Percentiles rank a stretch among this genome's conserved stretches.
phyloP scores from a whole-genome alignment of 1,139 yeast species.

The Suhomyces bokatorum region DNA sequence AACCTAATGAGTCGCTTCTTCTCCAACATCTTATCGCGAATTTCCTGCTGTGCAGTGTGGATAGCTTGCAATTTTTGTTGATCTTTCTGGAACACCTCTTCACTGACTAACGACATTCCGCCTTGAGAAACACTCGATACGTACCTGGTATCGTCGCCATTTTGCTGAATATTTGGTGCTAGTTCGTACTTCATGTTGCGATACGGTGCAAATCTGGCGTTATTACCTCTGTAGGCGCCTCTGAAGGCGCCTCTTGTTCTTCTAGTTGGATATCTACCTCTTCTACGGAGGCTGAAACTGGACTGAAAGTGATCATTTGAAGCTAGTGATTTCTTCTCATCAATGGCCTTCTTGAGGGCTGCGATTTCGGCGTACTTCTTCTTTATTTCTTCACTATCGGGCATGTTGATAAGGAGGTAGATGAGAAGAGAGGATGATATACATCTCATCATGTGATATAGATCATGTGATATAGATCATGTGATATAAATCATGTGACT shows the following conservation, averaged over 20 bases:
- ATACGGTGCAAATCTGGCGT: slow-evolving; percentile 9
- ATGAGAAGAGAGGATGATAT: too few relatives aligned
- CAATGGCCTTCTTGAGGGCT: slow-evolving; percentile 30
- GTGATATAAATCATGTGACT: too few relatives aligned
- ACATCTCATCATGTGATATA: not conserved
- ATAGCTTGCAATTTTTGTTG: slow-evolving; percentile 17
- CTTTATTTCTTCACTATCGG: slow-evolving; percentile 22
- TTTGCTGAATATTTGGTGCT: not conserved
- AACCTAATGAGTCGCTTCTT: slow-evolving; percentile 14
- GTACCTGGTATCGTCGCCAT: slow-evolving; percentile 14
- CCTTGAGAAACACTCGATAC: slow-evolving; percentile 29
- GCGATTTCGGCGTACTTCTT: slow-evolving; percentile 38
- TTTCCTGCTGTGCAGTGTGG: slow-evolving; percentile 17
- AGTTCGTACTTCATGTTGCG: slow-evolving; percentile 31
- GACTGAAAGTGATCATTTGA: not conserved
- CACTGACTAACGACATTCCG: slow-evolving; percentile 40
- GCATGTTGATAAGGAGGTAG: not conserved
- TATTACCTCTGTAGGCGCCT: slow-evolving; percentile 7
- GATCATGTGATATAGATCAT: too few relatives aligned
- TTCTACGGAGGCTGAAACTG: slow-evolving; percentile 1
- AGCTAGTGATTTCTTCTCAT: slow-evolving; percentile 17
- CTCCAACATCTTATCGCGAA: slow-evolving; percentile 20
- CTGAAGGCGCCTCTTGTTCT: slow-evolving; percentile 11
- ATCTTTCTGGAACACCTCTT: slow-evolving; percentile 36
- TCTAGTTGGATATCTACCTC: slow-evolving; percentile 5